phyloP scores from a whole-genome alignment of 75 land plant species.

The Isoetes taiwanensis region DNA sequence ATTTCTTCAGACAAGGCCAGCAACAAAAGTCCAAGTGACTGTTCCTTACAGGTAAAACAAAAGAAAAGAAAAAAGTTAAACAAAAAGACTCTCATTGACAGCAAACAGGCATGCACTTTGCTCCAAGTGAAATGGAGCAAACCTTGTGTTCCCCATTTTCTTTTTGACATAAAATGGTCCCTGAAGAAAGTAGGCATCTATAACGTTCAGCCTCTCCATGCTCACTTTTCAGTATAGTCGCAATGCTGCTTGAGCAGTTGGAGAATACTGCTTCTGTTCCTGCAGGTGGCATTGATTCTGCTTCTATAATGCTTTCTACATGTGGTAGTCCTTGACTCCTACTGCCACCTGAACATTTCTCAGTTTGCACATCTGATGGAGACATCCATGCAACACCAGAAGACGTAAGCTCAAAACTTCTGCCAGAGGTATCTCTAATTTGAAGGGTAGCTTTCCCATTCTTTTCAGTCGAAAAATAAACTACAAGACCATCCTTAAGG shows the following conservation, averaged over 20 bases:
- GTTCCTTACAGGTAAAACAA: no score
- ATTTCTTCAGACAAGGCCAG: no score
- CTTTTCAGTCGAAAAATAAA: slow-evolving; percentile 11
- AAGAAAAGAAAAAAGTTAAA: background rate
- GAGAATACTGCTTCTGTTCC: background rate
- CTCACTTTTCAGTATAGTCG: slow-evolving; percentile 9
- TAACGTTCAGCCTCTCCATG: slow-evolving; percentile 13
- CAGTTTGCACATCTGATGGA: background rate
- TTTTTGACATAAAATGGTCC: slow-evolving; percentile 16
- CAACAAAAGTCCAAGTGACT: no score
- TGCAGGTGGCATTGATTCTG: background rate
- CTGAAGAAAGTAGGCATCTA: slow-evolving; percentile 17
- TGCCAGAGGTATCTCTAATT: background rate
- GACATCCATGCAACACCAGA: slow-evolving; percentile 15
- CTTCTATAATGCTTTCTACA: background rate
- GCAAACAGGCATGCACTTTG: background rate
- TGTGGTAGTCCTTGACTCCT: background rate
- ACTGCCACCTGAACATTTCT: background rate
- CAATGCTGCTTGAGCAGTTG: slow-evolving; percentile 2
- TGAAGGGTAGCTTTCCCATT: slow-evolving; percentile 17
- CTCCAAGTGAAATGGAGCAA: background rate
- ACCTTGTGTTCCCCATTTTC: slow-evolving; percentile 23
- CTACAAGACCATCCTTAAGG: slow-evolving; percentile 17
- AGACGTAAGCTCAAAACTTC: slow-evolving; percentile 17
- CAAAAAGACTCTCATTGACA: background rate